Evolutionary conservation across 2,329 filamentous ascomycete genomes (phyloP).

Genomic region (Chaetomium sp.): DNA sequence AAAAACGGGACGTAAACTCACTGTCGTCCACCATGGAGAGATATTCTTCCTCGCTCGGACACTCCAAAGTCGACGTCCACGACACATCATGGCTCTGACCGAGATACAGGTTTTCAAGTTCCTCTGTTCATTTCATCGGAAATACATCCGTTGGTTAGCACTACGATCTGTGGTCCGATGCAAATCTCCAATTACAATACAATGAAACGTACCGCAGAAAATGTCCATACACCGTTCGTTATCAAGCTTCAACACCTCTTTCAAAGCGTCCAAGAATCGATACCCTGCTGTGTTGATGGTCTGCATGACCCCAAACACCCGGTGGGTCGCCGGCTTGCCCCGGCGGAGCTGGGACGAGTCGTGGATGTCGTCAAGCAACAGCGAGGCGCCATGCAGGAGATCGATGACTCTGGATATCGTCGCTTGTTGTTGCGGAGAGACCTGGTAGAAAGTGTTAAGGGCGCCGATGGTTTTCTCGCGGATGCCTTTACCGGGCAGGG

Average conservation of each 20-base stretch:
- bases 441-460: constrained; percentile 27
- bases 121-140: constrained; percentile 2
- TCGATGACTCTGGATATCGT: constrained; percentile 25
- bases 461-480: constrained; percentile 23
- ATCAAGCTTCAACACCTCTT: constrained; percentile 11
- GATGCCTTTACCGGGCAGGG: constrained; percentile 25
- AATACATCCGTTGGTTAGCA: background rate
- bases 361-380: constrained; percentile 36
- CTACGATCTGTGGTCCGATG: background rate
- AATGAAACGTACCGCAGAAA: constrained; percentile 15
- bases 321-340: constrained; percentile 31
- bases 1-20: background rate
- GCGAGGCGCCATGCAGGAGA: constrained; percentile 28
- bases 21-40: constrained; percentile 25
- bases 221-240: constrained; percentile 16
- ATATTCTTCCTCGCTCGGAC: constrained; percentile 25
- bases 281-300: constrained; percentile 33
- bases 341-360: constrained; percentile 31
- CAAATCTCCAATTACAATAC: background rate
- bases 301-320: constrained; percentile 31
- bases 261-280: constrained; percentile 24
- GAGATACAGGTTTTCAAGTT: constrained; percentile 19
- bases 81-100: constrained; percentile 28
- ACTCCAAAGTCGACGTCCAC: constrained; percentile 21
- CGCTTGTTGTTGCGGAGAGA: constrained; percentile 17